These are phyloP conservation scores for Caloboletus firmus DNA, from an alignment of 1,284 basidiomycete genomes.

Conservation along the genomic window DNA sequence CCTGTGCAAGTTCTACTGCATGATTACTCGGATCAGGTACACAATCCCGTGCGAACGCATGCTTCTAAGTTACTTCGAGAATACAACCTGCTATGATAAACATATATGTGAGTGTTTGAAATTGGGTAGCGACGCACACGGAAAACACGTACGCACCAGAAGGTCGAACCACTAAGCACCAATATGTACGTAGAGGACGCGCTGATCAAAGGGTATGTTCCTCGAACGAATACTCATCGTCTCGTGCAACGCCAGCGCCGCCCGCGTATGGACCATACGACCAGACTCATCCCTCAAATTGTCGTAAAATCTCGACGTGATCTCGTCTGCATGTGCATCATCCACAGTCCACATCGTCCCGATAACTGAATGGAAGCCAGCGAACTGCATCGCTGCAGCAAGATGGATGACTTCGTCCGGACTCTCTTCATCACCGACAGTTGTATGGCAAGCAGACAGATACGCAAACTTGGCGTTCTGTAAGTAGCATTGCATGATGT, in stretches of 20 bases:
- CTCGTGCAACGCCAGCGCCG: neutral
- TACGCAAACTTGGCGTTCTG: no score
- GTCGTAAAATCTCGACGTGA: conserved; percentile 4
- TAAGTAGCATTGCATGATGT: no score
- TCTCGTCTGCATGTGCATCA: neutral
- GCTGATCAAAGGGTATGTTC: neutral
- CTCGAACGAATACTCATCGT: neutral
- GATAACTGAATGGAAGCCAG: no score
- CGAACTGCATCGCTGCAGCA: no score
- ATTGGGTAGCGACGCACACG: neutral
- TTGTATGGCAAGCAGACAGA: no score
- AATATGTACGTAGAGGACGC: neutral
- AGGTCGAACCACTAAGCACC: neutral
- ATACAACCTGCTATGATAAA: neutral
- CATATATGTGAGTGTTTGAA: neutral
- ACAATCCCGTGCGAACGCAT: neutral
- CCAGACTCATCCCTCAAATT: conserved; percentile 1
- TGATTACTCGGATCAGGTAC: neutral
- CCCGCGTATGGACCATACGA: neutral
- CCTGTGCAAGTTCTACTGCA: no score
- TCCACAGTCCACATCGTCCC: conserved; percentile 3
- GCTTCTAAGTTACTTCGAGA: neutral
- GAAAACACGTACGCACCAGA: neutral
- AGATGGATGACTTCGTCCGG: no score
- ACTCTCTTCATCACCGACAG: no score